phyloP scores from a whole-genome alignment of 108 stramenopile species.

The Cylindrotheca closterium region DNA sequence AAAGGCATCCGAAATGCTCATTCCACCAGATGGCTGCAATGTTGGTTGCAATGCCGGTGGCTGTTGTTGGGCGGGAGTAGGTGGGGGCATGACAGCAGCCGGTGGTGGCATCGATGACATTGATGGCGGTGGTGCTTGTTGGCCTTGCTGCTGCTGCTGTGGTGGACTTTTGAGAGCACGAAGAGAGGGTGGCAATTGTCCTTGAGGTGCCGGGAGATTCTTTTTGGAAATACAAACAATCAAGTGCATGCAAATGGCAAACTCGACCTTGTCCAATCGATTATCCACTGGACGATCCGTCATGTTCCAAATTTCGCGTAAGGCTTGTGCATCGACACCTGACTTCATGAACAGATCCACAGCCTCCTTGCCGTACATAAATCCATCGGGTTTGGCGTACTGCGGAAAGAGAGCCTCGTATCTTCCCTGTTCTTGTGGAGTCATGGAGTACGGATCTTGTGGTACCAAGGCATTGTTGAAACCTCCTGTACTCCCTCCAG shows the following conservation, averaged over 20 bases:
- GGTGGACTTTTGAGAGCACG: slow-evolving; percentile 44
- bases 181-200: slow-evolving; percentile 59
- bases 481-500: not conserved
- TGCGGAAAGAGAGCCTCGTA: slow-evolving; percentile 86
- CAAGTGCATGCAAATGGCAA: slow-evolving; percentile 95
- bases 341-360: slow-evolving; percentile 90
- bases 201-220: slow-evolving; percentile 61
- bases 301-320: slow-evolving; percentile 86
- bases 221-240: slow-evolving; percentile 92
- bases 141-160: slow-evolving; percentile 24
- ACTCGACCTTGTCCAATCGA: slow-evolving; percentile 83
- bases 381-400: slow-evolving; percentile 83
- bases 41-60: not conserved
- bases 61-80: slow-evolving; percentile 4
- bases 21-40: slow-evolving; percentile 40
- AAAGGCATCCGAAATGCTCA: slow-evolving; percentile 81
- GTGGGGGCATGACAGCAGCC: slow-evolving; percentile 23
- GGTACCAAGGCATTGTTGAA: slow-evolving; percentile 49
- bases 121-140: slow-evolving; percentile 25
- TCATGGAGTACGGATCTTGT: slow-evolving; percentile 82
- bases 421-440: slow-evolving; percentile 69
- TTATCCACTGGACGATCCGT: slow-evolving; percentile 88
- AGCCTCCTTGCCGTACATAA: slow-evolving; percentile 84
- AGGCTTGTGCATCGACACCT: slow-evolving; percentile 40
- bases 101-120: not conserved